Conservation (phyloP, 2,329 filamentous ascomycete species). For the Fusarium succisae region DNA sequence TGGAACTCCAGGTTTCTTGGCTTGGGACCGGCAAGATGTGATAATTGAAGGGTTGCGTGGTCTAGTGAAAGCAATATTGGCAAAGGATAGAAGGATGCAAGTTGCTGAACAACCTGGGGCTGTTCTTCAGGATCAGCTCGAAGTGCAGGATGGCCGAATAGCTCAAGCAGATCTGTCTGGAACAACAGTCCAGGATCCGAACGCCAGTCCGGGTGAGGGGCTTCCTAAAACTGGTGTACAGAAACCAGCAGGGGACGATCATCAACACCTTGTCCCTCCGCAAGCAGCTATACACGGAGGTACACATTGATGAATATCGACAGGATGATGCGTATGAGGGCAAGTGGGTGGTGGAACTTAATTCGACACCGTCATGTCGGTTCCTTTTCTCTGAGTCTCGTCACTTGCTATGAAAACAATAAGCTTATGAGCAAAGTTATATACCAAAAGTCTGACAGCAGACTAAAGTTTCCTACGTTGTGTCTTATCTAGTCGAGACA, state of each 20-base stretch:
- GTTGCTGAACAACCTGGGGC: constrained; percentile 37
- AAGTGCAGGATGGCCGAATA: constrained; percentile 33
- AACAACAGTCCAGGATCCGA: constrained; percentile 38
- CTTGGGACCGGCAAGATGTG: constrained; percentile 59
- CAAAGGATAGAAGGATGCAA: constrained; percentile 51
- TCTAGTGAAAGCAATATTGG: constrained; percentile 53
- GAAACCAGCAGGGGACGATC: constrained; percentile 13
- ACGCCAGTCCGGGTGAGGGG: constrained; percentile 7
- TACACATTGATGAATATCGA: not conserved
- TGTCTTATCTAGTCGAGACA: not conserved
- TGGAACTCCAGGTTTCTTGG: constrained; percentile 56
- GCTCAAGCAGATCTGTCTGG: constrained; percentile 42
- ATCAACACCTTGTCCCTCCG: constrained; percentile 19
- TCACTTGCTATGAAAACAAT: constrained; percentile 3
- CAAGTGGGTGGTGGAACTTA: constrained; percentile 2
- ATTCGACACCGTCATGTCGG: constrained; percentile 15
- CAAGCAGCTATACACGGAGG: constrained; percentile 6
- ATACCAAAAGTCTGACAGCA: not conserved
- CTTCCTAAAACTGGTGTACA: constrained; percentile 12
- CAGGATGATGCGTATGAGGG: not conserved
- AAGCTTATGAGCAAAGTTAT: not conserved
- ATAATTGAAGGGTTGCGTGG: constrained; percentile 54
- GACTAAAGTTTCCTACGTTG: not conserved
- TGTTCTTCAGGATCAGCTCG: constrained; percentile 48
- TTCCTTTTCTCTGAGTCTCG: not conserved